Conservation (phyloP, 2,329 filamentous ascomycete genomes). For the Ilyonectria robusta region DNA sequence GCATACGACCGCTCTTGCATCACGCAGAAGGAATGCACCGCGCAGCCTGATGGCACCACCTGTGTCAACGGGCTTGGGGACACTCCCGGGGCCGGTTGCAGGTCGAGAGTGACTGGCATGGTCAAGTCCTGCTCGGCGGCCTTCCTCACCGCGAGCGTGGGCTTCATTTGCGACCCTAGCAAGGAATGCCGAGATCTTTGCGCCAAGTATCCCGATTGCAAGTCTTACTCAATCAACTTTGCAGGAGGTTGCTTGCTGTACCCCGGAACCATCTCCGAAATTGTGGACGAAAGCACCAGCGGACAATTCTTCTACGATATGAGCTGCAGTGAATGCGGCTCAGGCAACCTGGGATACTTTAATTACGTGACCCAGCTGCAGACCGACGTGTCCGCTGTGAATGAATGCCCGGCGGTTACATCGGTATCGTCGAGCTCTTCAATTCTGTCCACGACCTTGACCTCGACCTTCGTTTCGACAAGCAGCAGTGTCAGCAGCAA, state of each 20-base stretch:
- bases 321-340: slow-evolving; percentile 38
- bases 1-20: slow-evolving; percentile 41
- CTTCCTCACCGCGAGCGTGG: slow-evolving; percentile 31
- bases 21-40: slow-evolving; percentile 25
- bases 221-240: slow-evolving; percentile 39
- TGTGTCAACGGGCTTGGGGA: slow-evolving; percentile 39
- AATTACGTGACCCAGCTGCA: slow-evolving; percentile 33
- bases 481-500: slow-evolving; percentile 1
- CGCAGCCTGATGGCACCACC: slow-evolving; percentile 23
- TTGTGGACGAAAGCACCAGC: slow-evolving; percentile 23
- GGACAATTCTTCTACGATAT: slow-evolving; percentile 35
- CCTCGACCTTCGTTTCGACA: slow-evolving; percentile 2
- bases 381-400: slow-evolving; percentile 26
- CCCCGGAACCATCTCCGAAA: slow-evolving; percentile 31
- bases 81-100: slow-evolving; percentile 35
- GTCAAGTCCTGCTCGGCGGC: slow-evolving; percentile 39
- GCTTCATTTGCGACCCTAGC: slow-evolving; percentile 21
- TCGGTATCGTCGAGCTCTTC: slow-evolving; percentile 9
- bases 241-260: slow-evolving; percentile 36
- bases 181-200: slow-evolving; percentile 42
- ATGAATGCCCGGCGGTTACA: slow-evolving; percentile 14
- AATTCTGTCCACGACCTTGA: background rate
- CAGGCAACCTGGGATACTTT: slow-evolving; percentile 34
- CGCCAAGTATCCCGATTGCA: slow-evolving; percentile 39
- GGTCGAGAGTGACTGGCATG: slow-evolving; percentile 21